These are phyloP conservation scores for Alopecurus myosuroides DNA, from an alignment of 176 grass and related monocot genomes.

Conservation along the genomic window DNA sequence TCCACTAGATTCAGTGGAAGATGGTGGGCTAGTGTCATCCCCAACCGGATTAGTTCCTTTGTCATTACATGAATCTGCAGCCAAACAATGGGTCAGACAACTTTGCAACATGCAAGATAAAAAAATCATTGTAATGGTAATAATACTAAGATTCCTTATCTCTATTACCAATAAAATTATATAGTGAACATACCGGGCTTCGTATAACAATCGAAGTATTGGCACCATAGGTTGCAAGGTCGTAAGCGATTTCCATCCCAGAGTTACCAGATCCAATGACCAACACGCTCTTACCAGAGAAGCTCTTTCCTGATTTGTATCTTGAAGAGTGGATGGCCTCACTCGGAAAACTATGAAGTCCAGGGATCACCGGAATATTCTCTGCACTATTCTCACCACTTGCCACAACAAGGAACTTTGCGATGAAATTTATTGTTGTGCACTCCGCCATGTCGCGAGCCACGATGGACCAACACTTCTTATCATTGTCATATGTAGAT, in stretches of 20 bases:
- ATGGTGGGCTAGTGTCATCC: conserved; percentile 25
- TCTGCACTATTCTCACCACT: conserved; percentile 31
- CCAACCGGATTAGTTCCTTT: conserved; percentile 39
- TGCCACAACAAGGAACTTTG: conserved; percentile 39
- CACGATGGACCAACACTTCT: neutral
- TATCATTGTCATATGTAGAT: neutral
- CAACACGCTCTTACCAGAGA: conserved; percentile 19
- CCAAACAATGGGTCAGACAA: neutral
- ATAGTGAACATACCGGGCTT: conserved; percentile 15
- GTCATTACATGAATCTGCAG: conserved; percentile 41
- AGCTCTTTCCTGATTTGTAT: conserved; percentile 18
- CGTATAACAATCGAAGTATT: conserved; percentile 27
- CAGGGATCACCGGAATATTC: conserved; percentile 10
- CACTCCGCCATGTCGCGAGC: neutral
- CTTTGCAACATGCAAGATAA: neutral
- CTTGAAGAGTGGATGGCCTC: conserved; percentile 21
- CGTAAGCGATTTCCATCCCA: conserved; percentile 53
- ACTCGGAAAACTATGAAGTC: conserved; percentile 6
- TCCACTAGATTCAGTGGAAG: conserved; percentile 26
- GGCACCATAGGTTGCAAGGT: conserved; percentile 28
- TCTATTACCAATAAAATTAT: neutral
- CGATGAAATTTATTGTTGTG: neutral
- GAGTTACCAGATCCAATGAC: conserved; percentile 51
- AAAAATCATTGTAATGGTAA: neutral
- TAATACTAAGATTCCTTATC: neutral